Conservation (phyloP, 2,329 filamentous ascomycete species). For the Ambrosiella cleistominuta region DNA sequence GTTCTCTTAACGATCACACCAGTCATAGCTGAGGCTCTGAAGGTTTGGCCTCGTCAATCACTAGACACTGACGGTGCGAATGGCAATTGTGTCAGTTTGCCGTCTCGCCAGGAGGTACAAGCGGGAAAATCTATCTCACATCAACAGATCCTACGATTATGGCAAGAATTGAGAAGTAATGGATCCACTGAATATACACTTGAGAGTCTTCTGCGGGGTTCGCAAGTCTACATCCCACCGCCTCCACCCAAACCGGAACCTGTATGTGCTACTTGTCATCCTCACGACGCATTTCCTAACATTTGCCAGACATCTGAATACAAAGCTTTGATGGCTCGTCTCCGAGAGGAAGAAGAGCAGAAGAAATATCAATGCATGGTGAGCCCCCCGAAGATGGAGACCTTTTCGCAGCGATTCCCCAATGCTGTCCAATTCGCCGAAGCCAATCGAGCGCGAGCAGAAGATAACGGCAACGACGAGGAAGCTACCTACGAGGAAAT, state of each 20-base stretch:
- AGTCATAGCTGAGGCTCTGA: conserved; percentile 45
- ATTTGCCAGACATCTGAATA: conserved; percentile 53
- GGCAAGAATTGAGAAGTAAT: conserved; percentile 30
- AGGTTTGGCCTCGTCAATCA: conserved; percentile 14
- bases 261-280: conserved; percentile 29
- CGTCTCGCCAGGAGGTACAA: conserved; percentile 17
- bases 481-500: conserved; percentile 57
- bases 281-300: conserved; percentile 6
- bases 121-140: conserved; percentile 56
- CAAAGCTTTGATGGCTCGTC: conserved; percentile 68
- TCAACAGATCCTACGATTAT: conserved; percentile 46
- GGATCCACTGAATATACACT: conserved; percentile 31
- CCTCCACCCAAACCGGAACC: conserved; percentile 61
- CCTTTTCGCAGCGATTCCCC: conserved; percentile 42
- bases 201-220: conserved; percentile 53
- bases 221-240: conserved; percentile 60
- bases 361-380: conserved; percentile 69
- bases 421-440: conserved; percentile 37
- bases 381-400: conserved; percentile 38
- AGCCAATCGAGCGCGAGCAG: conserved; percentile 30
- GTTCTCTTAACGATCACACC: conserved; percentile 62
- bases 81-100: neutral
- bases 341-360: conserved; percentile 69
- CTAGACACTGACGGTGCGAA: neutral
- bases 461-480: conserved; percentile 26